Percentiles rank a stretch among this genome's conserved stretches.
Conservation (phyloP, 1,284 basidiomycete genomes). For the Ceratobasidium sp. region DNA sequence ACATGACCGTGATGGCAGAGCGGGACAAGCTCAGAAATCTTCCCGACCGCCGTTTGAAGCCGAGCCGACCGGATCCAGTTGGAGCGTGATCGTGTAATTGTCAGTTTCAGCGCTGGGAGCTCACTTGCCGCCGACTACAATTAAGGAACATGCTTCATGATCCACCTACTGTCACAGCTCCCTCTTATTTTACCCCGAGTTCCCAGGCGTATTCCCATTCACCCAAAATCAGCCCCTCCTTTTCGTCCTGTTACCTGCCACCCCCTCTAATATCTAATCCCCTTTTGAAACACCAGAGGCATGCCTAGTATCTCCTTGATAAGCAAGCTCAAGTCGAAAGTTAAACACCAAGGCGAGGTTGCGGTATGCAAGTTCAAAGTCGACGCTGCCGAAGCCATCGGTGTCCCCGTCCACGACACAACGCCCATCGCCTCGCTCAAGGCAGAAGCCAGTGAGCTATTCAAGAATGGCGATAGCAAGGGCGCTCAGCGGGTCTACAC, state of each 20-base stretch:
- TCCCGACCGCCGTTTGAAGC: conserved; percentile 4
- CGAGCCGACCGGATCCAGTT: conserved; percentile 39
- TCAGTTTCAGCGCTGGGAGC: conserved; percentile 22
- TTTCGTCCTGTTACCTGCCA: conserved; percentile 14
- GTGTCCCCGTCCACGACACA: conserved; percentile 37
- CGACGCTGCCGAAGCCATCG: conserved; percentile 35
- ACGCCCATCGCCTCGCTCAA: conserved; percentile 33
- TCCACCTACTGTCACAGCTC: conserved; percentile 2
- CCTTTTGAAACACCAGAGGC: not conserved
- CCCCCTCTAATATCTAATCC: conserved; percentile 8
- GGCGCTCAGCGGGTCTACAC: conserved; percentile 34
- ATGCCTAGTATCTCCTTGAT: conserved; percentile 37
- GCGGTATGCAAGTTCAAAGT: conserved; percentile 39
- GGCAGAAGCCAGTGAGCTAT: conserved; percentile 35
- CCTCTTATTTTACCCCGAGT: conserved; percentile 21
- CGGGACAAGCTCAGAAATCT: conserved; percentile 33
- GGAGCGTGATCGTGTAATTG: conserved; percentile 3
- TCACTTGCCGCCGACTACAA: conserved; percentile 39
- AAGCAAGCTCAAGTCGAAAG: conserved; percentile 37
- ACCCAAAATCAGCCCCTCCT: conserved; percentile 33
- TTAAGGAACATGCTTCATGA: conserved; percentile 33
- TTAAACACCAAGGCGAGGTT: conserved; percentile 40
- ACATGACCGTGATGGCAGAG: conserved; percentile 27
- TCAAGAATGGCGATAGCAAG: conserved; percentile 37
- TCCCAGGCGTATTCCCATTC: conserved; percentile 27